Evolutionary conservation across 331 rosid species (phyloP), one percentile per base, ranked within the genome.

Genomic region (Rhamnella rubrinervis): DNA sequence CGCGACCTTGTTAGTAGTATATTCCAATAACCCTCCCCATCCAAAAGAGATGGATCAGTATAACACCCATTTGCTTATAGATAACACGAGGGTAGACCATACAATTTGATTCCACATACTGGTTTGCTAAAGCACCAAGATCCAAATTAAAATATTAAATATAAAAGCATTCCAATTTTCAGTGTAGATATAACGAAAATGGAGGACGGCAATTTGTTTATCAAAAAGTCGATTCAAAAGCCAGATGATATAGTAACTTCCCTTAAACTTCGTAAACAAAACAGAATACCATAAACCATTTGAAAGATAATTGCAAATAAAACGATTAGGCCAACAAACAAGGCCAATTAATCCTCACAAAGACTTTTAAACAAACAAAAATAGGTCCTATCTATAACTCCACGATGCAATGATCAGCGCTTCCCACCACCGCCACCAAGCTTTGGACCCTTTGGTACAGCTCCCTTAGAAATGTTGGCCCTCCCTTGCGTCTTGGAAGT

Each of bases 361-460:
- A 75, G 51, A 38, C 67, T 60, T 72, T 55, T 63, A 63, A 64
- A 7, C 56, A 12, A 26, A 71, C 47, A 40, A 65, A 31, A 77
- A 35, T 55, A 66, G 19, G 60, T 66, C 70, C 77, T 77, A 71
- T 71, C 70, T 31, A 44, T 73, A 59, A 70, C 75, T 69, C 75
- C 28, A 57, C 55, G 21, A 63, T 19, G 53, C 63, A 68, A 63
- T 15, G 58, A 20, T 89, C 71, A 92, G 64, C 97, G 96, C 75
- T 85, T 89, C 2, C 96, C 96, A 1, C 96, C 97, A 0, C 96
- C 96, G 0, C 95, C 97, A 3, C 97, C 96, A 75, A 87, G 78
- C 62, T 89, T 92, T 39, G 92, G 95, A 67, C 97, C 97, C 80
- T 89, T 92, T 0, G 95, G 81, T 53, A 17, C 76, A 44, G 82